Evolutionary conservation across 164 flowering plant species (phyloP).

Genomic region (Vitis amurensis): DNA sequence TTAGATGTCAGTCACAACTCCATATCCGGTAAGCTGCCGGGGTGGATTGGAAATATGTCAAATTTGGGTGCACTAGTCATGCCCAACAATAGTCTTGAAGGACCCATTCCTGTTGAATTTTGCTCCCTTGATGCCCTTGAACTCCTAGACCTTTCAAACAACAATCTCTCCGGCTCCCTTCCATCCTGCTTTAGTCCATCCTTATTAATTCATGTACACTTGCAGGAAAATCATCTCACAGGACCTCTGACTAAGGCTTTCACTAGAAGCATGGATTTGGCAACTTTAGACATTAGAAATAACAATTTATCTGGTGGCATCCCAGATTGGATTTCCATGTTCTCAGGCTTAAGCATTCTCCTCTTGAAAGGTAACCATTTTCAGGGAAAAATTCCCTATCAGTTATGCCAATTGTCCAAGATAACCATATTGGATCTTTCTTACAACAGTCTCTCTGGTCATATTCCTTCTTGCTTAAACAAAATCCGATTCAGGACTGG

Average conservation of each 20-base stretch:
- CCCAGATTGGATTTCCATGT: neutral
- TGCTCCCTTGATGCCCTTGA: neutral
- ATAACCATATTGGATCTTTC: slow-evolving; percentile 13
- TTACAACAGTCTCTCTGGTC: slow-evolving; percentile 6
- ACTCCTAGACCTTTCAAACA: neutral
- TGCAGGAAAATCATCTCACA: neutral
- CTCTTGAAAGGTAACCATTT: slow-evolving; percentile 6
- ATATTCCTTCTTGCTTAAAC: slow-evolving; percentile 2
- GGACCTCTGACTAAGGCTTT: neutral
- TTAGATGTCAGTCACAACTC: neutral
- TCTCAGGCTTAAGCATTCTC: neutral
- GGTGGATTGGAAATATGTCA: neutral
- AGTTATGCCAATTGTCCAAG: slow-evolving; percentile 5
- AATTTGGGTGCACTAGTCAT: neutral
- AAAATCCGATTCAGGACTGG: neutral
- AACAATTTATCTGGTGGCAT: slow-evolving; percentile 7
- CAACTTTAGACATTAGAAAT: neutral
- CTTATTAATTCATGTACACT: neutral
- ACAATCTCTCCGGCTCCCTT: neutral
- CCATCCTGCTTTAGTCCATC: neutral
- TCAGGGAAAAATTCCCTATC: slow-evolving; percentile 7
- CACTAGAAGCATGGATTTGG: neutral
- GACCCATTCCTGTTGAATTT: neutral
- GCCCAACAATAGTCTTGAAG: neutral
- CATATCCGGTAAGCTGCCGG: slow-evolving; percentile 1